Conservation (phyloP, 768 basidiomycete species). For the Kwoniella europaea region DNA sequence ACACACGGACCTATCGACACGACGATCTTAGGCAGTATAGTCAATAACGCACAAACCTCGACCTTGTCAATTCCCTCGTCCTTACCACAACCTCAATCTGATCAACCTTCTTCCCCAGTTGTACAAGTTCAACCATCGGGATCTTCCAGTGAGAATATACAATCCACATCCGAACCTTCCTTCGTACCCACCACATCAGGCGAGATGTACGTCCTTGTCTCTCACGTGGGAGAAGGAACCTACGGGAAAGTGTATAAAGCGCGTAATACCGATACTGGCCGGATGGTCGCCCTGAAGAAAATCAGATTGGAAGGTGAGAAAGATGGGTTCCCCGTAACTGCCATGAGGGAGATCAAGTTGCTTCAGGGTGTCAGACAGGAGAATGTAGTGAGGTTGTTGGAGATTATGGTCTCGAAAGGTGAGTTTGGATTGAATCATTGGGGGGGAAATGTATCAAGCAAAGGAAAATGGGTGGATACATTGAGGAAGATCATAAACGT, state of each 20-base stretch:
- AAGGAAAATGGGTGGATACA: too few species aligned
- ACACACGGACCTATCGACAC: neutral
- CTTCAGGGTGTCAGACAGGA: constrained; percentile 86
- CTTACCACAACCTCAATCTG: neutral
- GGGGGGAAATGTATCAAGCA: neutral
- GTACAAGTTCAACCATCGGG: neutral
- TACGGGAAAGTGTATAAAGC: constrained; percentile 99
- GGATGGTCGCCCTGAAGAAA: constrained; percentile 87
- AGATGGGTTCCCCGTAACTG: constrained; percentile 98
- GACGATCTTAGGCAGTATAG: neutral
- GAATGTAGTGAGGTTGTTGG: constrained; percentile 85
- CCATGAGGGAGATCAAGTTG: constrained; percentile 98
- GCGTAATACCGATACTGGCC: constrained; percentile 74
- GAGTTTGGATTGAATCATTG: constrained; percentile 37
- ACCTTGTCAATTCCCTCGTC: constrained; percentile 1
- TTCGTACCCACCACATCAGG: constrained; percentile 17
- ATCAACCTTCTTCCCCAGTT: neutral
- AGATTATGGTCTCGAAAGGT: constrained; percentile 99
- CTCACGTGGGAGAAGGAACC: constrained; percentile 96
- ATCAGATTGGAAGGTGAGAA: constrained; percentile 97
- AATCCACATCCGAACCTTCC: neutral
- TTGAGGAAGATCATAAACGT: too few species aligned
- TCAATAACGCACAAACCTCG: neutral
- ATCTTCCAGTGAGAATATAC: neutral
- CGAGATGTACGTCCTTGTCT: constrained; percentile 74